Conservation (phyloP, 768 basidiomycete genomes). For the Tephrocybe sp. region DNA sequence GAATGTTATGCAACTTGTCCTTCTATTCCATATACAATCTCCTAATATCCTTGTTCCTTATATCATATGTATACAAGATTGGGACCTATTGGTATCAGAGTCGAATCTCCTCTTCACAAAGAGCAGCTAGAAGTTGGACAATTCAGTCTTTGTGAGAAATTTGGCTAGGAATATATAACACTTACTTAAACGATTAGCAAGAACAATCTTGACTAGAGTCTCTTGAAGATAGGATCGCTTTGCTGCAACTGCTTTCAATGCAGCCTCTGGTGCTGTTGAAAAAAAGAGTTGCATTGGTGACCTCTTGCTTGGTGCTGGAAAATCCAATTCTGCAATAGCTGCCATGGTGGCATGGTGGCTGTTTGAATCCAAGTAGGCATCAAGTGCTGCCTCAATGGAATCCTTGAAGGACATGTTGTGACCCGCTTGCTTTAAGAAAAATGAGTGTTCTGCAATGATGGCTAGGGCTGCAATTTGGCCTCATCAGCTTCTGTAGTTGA, state of each 20-base stretch:
- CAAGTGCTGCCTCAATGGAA: slow-evolving; percentile 8
- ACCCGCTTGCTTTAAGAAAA: slow-evolving; percentile 11
- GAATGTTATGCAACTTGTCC: too few species aligned
- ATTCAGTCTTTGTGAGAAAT: neutral
- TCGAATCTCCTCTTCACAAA: neutral
- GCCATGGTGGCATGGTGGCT: neutral
- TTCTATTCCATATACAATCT: too few species aligned
- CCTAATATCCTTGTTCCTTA: too few species aligned
- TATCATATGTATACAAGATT: too few species aligned
- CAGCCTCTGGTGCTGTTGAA: neutral
- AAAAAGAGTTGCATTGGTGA: neutral
- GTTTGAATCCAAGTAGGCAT: slow-evolving; percentile 4
- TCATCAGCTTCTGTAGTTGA: neutral
- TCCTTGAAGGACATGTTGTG: slow-evolving; percentile 7
- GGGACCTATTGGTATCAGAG: too few species aligned
- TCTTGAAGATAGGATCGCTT: neutral
- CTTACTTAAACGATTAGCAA: slow-evolving; percentile 2
- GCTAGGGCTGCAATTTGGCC: slow-evolving; percentile 3
- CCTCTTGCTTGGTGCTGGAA: neutral
- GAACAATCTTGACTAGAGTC: slow-evolving; percentile 7
- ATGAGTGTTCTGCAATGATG: slow-evolving; percentile 16
- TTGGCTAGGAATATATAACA: neutral
- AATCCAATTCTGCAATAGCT: neutral
- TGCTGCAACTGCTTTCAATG: neutral
- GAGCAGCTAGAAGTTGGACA: neutral